These are phyloP conservation scores for Coemansia sp. DNA, from an alignment of 192 early-diverging fungal species.

Conservation along the genomic window DNA sequence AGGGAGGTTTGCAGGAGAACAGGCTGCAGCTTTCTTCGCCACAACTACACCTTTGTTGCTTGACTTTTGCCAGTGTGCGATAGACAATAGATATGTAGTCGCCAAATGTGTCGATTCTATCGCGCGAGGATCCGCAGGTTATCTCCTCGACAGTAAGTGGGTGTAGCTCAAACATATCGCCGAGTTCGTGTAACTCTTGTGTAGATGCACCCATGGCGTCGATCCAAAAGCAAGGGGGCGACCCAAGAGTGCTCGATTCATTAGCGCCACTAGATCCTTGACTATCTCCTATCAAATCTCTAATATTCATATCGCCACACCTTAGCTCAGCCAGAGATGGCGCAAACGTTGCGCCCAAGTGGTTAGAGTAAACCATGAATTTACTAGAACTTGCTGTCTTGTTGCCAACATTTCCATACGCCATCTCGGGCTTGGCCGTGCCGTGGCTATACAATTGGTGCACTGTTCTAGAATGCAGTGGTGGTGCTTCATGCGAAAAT, in stretches of 20 bases:
- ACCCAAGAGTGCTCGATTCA: background rate
- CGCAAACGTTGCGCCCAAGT: constrained; percentile 24
- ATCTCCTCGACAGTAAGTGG: constrained; percentile 91
- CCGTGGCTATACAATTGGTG: background rate
- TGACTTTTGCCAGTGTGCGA: constrained; percentile 24
- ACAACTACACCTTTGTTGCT: background rate
- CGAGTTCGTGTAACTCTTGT: constrained; percentile 61
- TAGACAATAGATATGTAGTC: constrained; percentile 69
- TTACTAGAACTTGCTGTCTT: constrained; percentile 1
- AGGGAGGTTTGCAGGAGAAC: background rate
- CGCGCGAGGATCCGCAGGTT: constrained; percentile 79
- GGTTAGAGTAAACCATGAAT: constrained; percentile 40
- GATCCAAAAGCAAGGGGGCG: constrained; percentile 69
- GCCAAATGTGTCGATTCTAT: constrained; percentile 79
- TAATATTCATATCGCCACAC: constrained; percentile 14
- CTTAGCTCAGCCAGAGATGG: constrained; percentile 20
- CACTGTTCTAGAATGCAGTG: background rate
- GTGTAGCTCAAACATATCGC: constrained; percentile 72
- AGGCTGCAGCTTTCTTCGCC: constrained; percentile 7
- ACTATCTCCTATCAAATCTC: constrained; percentile 2
- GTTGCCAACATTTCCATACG: background rate
- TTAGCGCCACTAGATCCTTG: constrained; percentile 15
- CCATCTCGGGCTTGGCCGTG: background rate
- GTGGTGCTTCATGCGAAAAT: background rate
- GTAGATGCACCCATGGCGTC: constrained; percentile 62